These are phyloP conservation scores for Lodderomyces metapsilosis DNA, from an alignment of 1,139 yeast species.

Conservation along the genomic window DNA sequence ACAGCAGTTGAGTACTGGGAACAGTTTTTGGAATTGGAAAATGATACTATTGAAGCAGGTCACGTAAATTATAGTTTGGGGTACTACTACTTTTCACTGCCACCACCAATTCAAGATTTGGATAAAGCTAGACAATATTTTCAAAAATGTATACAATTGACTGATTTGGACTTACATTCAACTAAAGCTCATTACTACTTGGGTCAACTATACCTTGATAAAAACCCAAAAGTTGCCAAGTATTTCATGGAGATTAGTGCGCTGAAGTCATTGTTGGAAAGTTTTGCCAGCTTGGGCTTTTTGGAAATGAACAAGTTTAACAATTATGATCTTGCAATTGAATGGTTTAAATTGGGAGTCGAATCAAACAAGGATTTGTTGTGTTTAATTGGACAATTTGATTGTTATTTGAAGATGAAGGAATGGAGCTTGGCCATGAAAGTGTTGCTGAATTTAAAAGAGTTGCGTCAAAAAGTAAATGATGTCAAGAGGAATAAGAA, in stretches of 20 bases:
- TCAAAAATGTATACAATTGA: conserved; percentile 56
- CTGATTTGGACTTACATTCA: conserved; percentile 54
- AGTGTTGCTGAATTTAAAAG: conserved; percentile 27
- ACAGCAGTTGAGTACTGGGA: conserved; percentile 62
- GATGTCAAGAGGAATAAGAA: conserved; percentile 8
- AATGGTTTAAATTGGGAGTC: conserved; percentile 84
- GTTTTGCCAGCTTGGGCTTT: conserved; percentile 76
- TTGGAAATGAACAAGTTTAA: conserved; percentile 68
- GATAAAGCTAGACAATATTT: conserved; percentile 55
- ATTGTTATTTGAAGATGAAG: conserved; percentile 38
- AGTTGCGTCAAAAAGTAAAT: conserved; percentile 19
- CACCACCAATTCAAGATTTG: conserved; percentile 38
- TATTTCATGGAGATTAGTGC: conserved; percentile 79
- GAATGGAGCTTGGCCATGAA: conserved; percentile 28
- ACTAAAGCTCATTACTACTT: conserved; percentile 74
- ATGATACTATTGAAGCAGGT: conserved; percentile 58
- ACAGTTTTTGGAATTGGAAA: conserved; percentile 55
- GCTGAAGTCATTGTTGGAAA: conserved; percentile 69
- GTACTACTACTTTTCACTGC: conserved; percentile 48
- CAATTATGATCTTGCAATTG: conserved; percentile 55
- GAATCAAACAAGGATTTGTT: conserved; percentile 58
- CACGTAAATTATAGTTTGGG: conserved; percentile 78
- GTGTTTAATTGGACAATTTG: conserved; percentile 77
- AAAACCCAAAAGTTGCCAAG: conserved; percentile 36
- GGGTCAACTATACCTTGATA: conserved; percentile 59